phyloP scores from a whole-genome alignment of 495 filamentous ascomycete species.

The Achaetomiella virescens region DNA sequence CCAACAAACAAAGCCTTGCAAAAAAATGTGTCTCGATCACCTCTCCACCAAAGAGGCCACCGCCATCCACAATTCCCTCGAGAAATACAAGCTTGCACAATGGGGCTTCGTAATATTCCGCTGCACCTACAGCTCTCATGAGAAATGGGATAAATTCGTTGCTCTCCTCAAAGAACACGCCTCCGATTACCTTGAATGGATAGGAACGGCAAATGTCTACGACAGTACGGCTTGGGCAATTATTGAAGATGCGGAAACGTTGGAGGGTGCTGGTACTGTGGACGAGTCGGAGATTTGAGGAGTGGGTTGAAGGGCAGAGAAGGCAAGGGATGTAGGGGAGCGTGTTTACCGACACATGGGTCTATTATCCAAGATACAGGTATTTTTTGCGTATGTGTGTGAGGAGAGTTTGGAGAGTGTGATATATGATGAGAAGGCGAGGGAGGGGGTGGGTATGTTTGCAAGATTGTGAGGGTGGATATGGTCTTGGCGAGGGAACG shows the following conservation, averaged over 20 bases:
- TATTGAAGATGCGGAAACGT: neutral
- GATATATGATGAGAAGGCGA: neutral
- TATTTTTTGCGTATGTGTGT: neutral
- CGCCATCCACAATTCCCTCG: neutral
- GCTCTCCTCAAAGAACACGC: neutral
- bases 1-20: too few species aligned
- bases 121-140: neutral
- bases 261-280: neutral
- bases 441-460: neutral
- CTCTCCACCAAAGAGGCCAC: neutral
- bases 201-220: neutral
- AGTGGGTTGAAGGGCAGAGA: neutral
- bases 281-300: neutral
- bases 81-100: neutral
- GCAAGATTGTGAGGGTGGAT: neutral
- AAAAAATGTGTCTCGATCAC: too few species aligned
- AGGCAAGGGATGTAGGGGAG: neutral
- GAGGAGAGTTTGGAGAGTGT: neutral
- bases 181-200: neutral
- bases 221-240: neutral
- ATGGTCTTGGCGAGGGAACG: neutral
- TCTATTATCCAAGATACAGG: neutral
- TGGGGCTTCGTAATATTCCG: neutral
- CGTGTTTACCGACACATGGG: neutral
- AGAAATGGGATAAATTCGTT: neutral